Evolutionary conservation across 2,329 filamentous ascomycete species (phyloP), one percentile per base, ranked within the genome.

Genomic region (Fusarium continuum): DNA sequence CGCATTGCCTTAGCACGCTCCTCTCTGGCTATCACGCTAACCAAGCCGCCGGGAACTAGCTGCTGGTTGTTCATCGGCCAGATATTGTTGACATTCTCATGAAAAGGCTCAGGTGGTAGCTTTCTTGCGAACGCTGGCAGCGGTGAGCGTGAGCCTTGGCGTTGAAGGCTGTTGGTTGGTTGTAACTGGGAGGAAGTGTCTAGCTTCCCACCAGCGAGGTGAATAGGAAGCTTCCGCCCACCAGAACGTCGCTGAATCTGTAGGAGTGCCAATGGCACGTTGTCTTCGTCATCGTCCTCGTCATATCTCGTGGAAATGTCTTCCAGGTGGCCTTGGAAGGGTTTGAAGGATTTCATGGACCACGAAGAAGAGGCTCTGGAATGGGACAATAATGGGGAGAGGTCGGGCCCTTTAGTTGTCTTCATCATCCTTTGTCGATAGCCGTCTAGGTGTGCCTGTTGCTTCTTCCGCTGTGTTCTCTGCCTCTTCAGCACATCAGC

Each of bases 341-440:
- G 13, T 41, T 41, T 60, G n/a, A 46, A 60, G 1, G 56, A 60
- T 8, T 40, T 57, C n/a, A 57, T 40, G 1, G 54, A 57, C 50
- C 50, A 36, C 3, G 56, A 22, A 1, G 55, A 60, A 26, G 56
- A 46, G 2, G 31, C 11, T 13, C 55, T 32, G 0, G 56, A 46
- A 17, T 60, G 55, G 35, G 39, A 35, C 3, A 1, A 7, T 6
- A 36, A n/a, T 8, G 23, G 23, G 5, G 34, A 34, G 14, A 35
- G n/a, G 2, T 60, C 54, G 5, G 29, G n/a, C 4, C 46, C 55
- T 7, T 53, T 54, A 5, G 58, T 63, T n/a, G 28, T 63, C 35
- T 59, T 63, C 59, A 59, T 63, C 58, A 58, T 63, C 16, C 47
- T 32, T 25, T 59, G 52, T 25, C 60, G 46, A 13, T 63, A 63